Evolutionary conservation across 768 basidiomycete species (phyloP), one percentile per base, ranked within the genome.

Genomic region (Kwoniella sp.): DNA sequence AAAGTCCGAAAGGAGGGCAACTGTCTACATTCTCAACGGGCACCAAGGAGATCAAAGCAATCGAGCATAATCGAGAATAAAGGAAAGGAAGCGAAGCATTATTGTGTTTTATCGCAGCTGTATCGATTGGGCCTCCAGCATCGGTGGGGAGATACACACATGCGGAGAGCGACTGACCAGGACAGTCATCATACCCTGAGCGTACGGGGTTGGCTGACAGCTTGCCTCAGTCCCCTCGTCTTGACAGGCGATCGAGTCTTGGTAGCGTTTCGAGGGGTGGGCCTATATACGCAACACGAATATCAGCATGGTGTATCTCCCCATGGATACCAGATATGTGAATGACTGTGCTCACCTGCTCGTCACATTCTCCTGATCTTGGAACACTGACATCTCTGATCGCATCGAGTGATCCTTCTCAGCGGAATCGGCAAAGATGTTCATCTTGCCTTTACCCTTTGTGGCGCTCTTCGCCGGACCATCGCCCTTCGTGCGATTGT

Each of bases 171-270:
- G 13, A 1, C 22, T 37, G 3, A 23, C n/a, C n/a, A 41, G 56
- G 12, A 38, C 23, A 38, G 15, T 29, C 22, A n/a, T 65, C 52
- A 65, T 20, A 65, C 29, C 12, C 63, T 38, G 25, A 65, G 34
- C 15, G 38, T 25, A 54, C 51, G 57, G 23, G 63, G 63, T 38
- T 58, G 56, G 55, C 63, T 65, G 34, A 41, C 63, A 15, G 45
- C 63, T 23, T 65, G 63, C 31, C 63, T 53, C 51, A 55, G 37
- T 13, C 34, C 50, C 25, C 56, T 37, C 26, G 47, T 52, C 51
- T 59, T 65, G n/a, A 30, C 45, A 28, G 61, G 61, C 13, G 54
- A 51, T 52, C 50, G 45, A 60, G 38, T 47, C 45, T 60, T 60
- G 2, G 28, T 47, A 4, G 22, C 23, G 11, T 11, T 45, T 45